Base-by-base conservation (phyloP, 2,329 filamentous ascomycete species). In the Epichloe baconii region DNA sequence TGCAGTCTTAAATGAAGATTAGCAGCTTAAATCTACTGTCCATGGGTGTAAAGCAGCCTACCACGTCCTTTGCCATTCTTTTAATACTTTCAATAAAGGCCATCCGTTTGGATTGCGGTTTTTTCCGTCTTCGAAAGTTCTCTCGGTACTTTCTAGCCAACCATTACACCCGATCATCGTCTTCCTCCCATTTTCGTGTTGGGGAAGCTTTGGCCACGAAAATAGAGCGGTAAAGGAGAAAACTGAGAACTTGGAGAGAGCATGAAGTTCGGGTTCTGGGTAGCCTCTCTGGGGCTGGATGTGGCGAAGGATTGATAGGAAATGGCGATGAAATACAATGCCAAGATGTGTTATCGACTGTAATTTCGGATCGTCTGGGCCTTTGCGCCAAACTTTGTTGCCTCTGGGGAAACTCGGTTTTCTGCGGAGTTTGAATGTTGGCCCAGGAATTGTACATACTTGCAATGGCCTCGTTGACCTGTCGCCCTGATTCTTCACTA, bases 1-100 rank as follows among this genome's bases (percentile, higher is more conserved):
- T 2, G 70, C 65, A 62, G 55, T 56, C 44, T 26, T 5, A 19
- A 10, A 5, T 6, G 31, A 14, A 14, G 2, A 52, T 62, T 42
- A 58, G 57, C 55, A 48, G 54, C 49, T 6, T 41, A n/a, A n/a
- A 4, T 37, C 11, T 43, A 47, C 4, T 21, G 10, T 10, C 19
- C 19, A 4, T 3, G 12, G 17, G 8, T 36, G n/a, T 35, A 3
- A 12, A 6, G 8, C 15, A 2, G 58, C 73, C 51, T 64, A 78
- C 76, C 61, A 80, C 66, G 34, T 75, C 76, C 49, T 73, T 77
- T 12, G 76, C 76, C 54, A 75, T 75, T 57, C 76, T 77, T 56
- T 71, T 71, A 53, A 78, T 65, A 46, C 66, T 68, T 51, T 73
- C 69, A 3, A 77, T 55, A 43, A 78, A 68, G 0, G 69, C 62